These are phyloP conservation scores for Eremochloa ophiuroides DNA, from an alignment of 176 grass and related monocot genomes.

Conservation along the genomic window DNA sequence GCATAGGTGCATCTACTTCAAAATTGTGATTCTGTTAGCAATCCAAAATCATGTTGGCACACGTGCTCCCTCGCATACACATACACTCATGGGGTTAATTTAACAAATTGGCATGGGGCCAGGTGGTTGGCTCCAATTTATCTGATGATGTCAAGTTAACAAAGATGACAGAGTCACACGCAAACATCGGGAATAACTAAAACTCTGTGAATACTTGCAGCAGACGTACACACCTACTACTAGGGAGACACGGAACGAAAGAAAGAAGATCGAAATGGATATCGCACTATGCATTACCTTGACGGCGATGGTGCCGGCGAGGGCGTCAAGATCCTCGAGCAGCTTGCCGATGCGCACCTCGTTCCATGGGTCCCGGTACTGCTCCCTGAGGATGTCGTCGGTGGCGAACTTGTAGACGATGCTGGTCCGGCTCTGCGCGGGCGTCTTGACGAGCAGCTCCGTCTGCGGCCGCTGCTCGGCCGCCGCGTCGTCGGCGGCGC, in stretches of 20 bases:
- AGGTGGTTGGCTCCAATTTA: background rate
- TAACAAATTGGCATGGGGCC: background rate
- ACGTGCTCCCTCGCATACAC: background rate
- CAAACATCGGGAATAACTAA: background rate
- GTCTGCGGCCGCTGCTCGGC: conserved; percentile 49
- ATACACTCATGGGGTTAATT: background rate
- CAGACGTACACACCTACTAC: background rate
- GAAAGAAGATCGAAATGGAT: background rate
- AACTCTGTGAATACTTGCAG: background rate
- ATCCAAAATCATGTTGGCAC: background rate
- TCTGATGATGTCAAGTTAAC: background rate
- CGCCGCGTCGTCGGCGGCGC: too few relatives aligned
- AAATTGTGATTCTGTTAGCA: background rate
- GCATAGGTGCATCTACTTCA: background rate
- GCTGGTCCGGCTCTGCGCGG: conserved; percentile 73
- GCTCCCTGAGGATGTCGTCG: conserved; percentile 84
- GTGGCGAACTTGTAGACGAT: conserved; percentile 79
- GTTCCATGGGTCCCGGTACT: conserved; percentile 85
- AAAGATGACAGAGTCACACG: background rate
- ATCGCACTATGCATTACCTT: conserved; percentile 42
- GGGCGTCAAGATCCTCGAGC: conserved; percentile 95
- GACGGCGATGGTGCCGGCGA: conserved; percentile 87
- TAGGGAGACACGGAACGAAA: background rate
- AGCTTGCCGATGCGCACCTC: conserved; percentile 89
- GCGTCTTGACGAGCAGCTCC: conserved; percentile 77